phyloP scores from a whole-genome alignment of 169 alveolate genomes.

The Theileria equi region DNA sequence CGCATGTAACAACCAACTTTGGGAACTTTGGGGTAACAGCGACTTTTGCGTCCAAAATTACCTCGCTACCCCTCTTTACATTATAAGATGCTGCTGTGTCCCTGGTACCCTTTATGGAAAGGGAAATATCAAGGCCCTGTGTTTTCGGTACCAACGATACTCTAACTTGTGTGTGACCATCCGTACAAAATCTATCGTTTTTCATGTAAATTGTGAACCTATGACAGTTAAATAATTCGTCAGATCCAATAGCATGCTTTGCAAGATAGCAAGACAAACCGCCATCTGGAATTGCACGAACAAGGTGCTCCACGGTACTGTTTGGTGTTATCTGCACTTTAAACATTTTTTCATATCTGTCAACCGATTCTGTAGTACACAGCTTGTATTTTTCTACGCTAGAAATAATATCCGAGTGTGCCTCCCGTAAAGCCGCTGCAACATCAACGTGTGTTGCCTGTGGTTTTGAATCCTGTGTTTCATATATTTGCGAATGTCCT shows the following conservation, averaged over 20 bases:
- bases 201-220: background rate
- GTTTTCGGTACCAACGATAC: background rate
- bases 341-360: too few species aligned
- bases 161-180: background rate
- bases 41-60: slow-evolving; percentile 1
- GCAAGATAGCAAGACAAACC: slow-evolving; percentile 51
- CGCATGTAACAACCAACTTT: background rate
- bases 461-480: too few species aligned
- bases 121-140: background rate
- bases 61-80: background rate
- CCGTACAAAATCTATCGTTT: slow-evolving; percentile 1
- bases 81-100: background rate
- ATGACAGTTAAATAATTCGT: slow-evolving; percentile 22
- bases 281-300: slow-evolving; percentile 47
- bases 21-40: slow-evolving; percentile 12
- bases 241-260: slow-evolving; percentile 7
- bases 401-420: too few species aligned
- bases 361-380: too few species aligned
- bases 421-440: too few species aligned
- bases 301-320: slow-evolving; percentile 30
- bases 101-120: background rate
- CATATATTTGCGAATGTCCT: too few species aligned
- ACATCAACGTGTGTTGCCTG: too few species aligned
- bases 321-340: background rate
- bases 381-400: too few species aligned